Percentiles rank a stretch among this genome's conserved stretches.
phyloP scores from a whole-genome alignment of 2,329 filamentous ascomycete species.

The Geosmithia morbida region DNA sequence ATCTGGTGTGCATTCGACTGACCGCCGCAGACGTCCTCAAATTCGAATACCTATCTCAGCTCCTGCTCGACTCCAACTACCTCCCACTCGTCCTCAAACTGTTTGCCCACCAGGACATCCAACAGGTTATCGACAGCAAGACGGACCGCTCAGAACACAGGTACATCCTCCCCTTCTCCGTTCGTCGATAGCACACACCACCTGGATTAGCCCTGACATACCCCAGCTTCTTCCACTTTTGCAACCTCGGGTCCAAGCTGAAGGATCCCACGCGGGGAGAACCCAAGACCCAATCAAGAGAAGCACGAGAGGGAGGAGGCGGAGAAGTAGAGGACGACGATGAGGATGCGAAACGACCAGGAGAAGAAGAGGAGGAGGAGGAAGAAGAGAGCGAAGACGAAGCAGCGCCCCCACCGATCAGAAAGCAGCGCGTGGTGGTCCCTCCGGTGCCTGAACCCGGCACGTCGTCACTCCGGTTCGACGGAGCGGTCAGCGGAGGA shows the following conservation, averaged over 20 bases:
- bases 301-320: slow-evolving; percentile 6
- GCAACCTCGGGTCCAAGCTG: slow-evolving; percentile 50
- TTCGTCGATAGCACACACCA: slow-evolving; percentile 1
- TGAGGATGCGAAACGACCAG: too few relatives aligned
- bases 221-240: slow-evolving; percentile 81
- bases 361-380: slow-evolving; percentile 16
- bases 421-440: slow-evolving; percentile 27
- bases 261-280: slow-evolving; percentile 17
- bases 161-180: slow-evolving; percentile 25
- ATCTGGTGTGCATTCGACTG: too few relatives aligned
- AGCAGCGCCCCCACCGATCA: slow-evolving; percentile 71
- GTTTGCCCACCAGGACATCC: slow-evolving; percentile 87
- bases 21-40: slow-evolving; percentile 63
- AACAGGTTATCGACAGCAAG: slow-evolving; percentile 74
- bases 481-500: slow-evolving; percentile 17
- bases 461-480: background rate
- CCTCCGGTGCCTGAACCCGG: too few relatives aligned
- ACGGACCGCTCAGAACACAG: slow-evolving; percentile 72
- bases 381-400: slow-evolving; percentile 54
- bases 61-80: slow-evolving; percentile 90
- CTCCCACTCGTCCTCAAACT: slow-evolving; percentile 84
- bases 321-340: slow-evolving; percentile 17
- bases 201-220: background rate
- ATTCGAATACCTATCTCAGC: slow-evolving; percentile 88
- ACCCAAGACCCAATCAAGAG: slow-evolving; percentile 7